Evolutionary conservation across 495 filamentous ascomycete genomes (phyloP), one percentile per base, ranked within the genome.

Genomic region (Tuber microsphaerosporum): DNA sequence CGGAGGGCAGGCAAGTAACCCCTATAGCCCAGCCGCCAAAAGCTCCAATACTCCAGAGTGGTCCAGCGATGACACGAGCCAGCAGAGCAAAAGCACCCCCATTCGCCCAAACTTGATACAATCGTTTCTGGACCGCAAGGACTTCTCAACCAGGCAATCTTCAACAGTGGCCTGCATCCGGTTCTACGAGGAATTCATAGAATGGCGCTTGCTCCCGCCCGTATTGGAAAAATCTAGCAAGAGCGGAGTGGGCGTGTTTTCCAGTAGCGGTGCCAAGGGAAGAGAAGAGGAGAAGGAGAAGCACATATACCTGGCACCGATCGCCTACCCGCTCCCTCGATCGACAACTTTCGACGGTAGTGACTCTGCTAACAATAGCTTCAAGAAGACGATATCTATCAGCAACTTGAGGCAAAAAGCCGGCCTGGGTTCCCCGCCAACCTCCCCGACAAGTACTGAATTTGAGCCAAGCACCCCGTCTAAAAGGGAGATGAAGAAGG

Each of bases 101-200:
- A 8, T 19, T 22, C 76, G 77, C 2, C 76, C 76, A 39, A 75
- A 69, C 70, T 10, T 79, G 39, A 72, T 79, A 10, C 77, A 79
- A 26, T 79, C 75, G 31, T 79, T 79, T 65, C 42, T 79, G 9
- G 77, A 79, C 46, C 76, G 77, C 0, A 79, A 75, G 20, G 77
- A 79, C 17, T 79, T 79, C 39, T 39, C 42, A 22, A 79, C 77
- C 2, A 61, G 46, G 37, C 37, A 19, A 42, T 75, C 70, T 48
- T 73, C 73, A 19, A 79, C 77, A 10, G 51, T 72, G 34, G 71
- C 44, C 2, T 79, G 77, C 39, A 42, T 79, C 22, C 76, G 77
- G 2, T 79, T 79, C 45, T 39, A 70, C 2, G 76, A 79, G 26
- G 77, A 79, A 31, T 79, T 72, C 19, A 71, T 75, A 22, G 73